phyloP scores from a whole-genome alignment of 2,329 filamentous ascomycete genomes.

The Fusarium equiseti region DNA sequence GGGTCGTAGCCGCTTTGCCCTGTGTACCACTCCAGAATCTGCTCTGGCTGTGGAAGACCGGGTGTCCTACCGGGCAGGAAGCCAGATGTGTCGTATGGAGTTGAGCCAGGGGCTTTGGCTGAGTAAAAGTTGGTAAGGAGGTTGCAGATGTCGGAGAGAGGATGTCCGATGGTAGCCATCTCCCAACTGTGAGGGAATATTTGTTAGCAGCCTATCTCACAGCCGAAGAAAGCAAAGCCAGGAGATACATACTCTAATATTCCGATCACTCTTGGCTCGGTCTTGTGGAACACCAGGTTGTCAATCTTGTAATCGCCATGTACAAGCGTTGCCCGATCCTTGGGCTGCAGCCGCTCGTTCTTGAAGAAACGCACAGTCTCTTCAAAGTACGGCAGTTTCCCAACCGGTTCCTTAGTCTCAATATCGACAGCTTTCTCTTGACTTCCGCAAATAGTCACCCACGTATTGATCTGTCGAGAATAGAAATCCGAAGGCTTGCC shows the following conservation, averaged over 20 bases:
- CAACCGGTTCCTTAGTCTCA: conserved; percentile 81
- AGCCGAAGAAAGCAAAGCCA: background rate
- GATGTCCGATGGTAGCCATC: conserved; percentile 98
- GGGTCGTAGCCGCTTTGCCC: conserved; percentile 77
- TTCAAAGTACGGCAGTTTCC: conserved; percentile 84
- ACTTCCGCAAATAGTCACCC: conserved; percentile 79
- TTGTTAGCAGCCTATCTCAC: background rate
- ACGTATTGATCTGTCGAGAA: conserved; percentile 85
- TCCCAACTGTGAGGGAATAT: conserved; percentile 75
- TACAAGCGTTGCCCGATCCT: conserved; percentile 82
- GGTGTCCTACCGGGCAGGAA: conserved; percentile 74
- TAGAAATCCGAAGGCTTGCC: conserved; percentile 85
- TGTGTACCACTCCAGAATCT: conserved; percentile 58
- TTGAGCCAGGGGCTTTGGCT: conserved; percentile 44
- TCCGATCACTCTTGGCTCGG: conserved; percentile 87
- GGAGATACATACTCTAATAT: conserved; percentile 77
- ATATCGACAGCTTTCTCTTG: conserved; percentile 82
- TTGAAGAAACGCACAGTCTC: conserved; percentile 84
- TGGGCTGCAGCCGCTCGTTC: conserved; percentile 75
- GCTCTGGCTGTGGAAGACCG: conserved; percentile 66
- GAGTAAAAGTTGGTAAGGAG: conserved; percentile 64
- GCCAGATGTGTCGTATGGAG: conserved; percentile 52
- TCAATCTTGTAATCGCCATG: conserved; percentile 98
- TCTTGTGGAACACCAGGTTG: conserved; percentile 90
- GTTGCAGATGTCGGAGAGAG: conserved; percentile 90